Evolutionary conservation across 2,329 filamentous ascomycete species (phyloP).

Genomic region (Elsinoe necatrix): DNA sequence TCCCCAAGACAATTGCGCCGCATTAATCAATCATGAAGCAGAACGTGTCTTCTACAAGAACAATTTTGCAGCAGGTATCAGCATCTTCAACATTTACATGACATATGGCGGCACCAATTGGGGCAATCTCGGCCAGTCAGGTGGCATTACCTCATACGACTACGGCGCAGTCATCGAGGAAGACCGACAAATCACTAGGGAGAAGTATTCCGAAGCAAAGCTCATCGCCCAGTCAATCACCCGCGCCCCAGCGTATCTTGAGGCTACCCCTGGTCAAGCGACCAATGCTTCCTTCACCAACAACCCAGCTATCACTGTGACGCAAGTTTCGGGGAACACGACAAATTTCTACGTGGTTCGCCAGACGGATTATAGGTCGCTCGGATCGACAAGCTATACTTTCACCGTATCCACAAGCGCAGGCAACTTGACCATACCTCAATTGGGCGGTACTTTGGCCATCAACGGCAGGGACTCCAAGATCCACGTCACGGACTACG

Average conservation of each 20-base stretch:
- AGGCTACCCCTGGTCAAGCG: slow-evolving; percentile 43
- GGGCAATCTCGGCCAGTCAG: slow-evolving; percentile 67
- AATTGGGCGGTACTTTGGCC: slow-evolving; percentile 48
- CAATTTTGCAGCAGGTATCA: slow-evolving; percentile 54
- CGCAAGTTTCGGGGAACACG: slow-evolving; percentile 35
- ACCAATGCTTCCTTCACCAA: slow-evolving; percentile 43
- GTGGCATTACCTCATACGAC: slow-evolving; percentile 49
- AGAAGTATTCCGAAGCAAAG: slow-evolving; percentile 75
- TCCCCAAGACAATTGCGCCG: slow-evolving; percentile 59
- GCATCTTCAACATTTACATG: slow-evolving; percentile 67
- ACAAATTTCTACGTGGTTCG: slow-evolving; percentile 56
- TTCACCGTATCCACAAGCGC: slow-evolving; percentile 53
- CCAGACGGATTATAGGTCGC: slow-evolving; percentile 55
- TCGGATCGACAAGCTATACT: slow-evolving; percentile 51
- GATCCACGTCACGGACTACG: slow-evolving; percentile 59
- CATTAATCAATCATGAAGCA: slow-evolving; percentile 61
- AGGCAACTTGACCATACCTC: slow-evolving; percentile 51
- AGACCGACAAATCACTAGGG: slow-evolving; percentile 56
- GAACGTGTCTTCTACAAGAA: slow-evolving; percentile 76
- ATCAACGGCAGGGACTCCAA: slow-evolving; percentile 58
- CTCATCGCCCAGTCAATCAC: slow-evolving; percentile 67
- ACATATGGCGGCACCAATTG: slow-evolving; percentile 74
- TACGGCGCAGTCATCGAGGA: slow-evolving; percentile 59
- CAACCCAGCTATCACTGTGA: neutral
- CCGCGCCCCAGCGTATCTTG: slow-evolving; percentile 61